Percentiles rank a stretch among this genome's conserved stretches.
phyloP scores from a whole-genome alignment of 2,329 filamentous ascomycete genomes.

The Botryotinia narcissicola region DNA sequence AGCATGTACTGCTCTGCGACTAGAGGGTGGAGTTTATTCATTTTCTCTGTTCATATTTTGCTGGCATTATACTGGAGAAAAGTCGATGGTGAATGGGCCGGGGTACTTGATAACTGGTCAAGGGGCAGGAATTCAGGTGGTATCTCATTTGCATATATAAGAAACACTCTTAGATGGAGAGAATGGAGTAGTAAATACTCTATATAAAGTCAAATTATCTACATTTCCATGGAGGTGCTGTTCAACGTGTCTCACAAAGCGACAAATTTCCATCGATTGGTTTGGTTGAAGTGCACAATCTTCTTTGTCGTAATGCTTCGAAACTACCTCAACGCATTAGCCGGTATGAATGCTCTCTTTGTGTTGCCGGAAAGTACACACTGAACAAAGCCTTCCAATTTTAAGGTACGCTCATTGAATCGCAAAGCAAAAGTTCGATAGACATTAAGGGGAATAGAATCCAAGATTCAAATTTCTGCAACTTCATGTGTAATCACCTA shows the following conservation, averaged over 20 bases:
- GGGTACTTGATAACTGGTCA: not conserved
- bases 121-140: not conserved
- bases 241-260: not conserved
- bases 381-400: constrained; percentile 3
- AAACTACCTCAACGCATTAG: not conserved
- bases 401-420: not conserved
- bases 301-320: not conserved
- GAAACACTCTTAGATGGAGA: constrained; percentile 2
- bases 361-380: not conserved
- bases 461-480: not conserved
- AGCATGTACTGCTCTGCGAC: not conserved
- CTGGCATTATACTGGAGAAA: not conserved
- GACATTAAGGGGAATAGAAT: not conserved
- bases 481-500: not conserved
- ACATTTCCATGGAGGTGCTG: not conserved
- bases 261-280: not conserved
- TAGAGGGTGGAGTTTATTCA: not conserved
- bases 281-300: not conserved
- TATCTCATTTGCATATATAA: not conserved
- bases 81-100: not conserved
- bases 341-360: not conserved
- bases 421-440: too few species aligned
- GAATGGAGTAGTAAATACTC: not conserved
- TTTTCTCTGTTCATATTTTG: constrained; percentile 17
- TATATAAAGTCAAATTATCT: constrained; percentile 4